Evolutionary conservation across 257 asterid species (phyloP).

Genomic region (Perilla frutescens): DNA sequence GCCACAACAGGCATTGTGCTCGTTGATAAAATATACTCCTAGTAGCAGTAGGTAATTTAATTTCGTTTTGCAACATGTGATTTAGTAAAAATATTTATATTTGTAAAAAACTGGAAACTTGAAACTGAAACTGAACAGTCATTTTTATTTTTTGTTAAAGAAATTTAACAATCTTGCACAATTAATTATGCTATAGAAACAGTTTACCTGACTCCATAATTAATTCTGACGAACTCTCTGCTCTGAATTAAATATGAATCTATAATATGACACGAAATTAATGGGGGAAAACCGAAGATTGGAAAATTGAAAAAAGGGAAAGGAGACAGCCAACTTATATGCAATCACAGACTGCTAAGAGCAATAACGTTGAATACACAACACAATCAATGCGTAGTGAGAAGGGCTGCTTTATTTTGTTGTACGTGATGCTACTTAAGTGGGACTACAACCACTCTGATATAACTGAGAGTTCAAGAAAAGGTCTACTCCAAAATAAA

Average conservation of each 20-base stretch:
- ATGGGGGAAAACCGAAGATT: neutral
- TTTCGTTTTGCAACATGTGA: too few species aligned
- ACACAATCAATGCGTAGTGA: too few species aligned
- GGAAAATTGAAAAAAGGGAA: neutral
- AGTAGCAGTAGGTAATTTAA: too few species aligned
- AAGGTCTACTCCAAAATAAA: neutral
- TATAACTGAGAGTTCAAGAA: constrained; percentile 17
- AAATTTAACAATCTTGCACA: too few species aligned
- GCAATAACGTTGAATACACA: too few species aligned
- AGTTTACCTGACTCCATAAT: constrained; percentile 16
- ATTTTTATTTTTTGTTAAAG: too few species aligned
- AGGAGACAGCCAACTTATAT: neutral
- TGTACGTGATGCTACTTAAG: neutral
- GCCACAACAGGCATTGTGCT: too few species aligned
- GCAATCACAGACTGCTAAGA: too few species aligned
- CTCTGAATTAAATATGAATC: neutral
- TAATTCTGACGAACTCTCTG: neutral
- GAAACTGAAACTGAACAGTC: too few species aligned
- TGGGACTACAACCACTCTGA: neutral
- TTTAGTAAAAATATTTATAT: too few species aligned
- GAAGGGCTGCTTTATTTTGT: neutral
- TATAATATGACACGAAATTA: neutral
- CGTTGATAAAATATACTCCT: too few species aligned
- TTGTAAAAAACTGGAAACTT: neutral
- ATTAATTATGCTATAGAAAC: neutral